Base-by-base conservation (phyloP, 805 yeast genomes). In the Metschnikowia similis region DNA sequence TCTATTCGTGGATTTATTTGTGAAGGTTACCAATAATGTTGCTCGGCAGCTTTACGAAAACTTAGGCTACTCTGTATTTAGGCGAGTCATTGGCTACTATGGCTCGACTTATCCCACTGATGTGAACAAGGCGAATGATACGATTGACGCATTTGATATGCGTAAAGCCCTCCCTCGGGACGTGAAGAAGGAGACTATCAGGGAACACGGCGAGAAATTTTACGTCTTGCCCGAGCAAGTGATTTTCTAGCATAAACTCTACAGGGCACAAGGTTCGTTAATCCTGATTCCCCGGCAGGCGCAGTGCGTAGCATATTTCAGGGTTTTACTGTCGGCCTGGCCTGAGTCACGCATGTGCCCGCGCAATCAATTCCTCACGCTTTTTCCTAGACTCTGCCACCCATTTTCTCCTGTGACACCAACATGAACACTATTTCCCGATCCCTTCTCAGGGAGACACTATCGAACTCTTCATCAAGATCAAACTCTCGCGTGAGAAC, bases 61-160 rank as follows among this genome's bases (percentile, higher is more conserved):
- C 57, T 66, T 94, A 48, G 98, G 97, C 0, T 94, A 91, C 62
- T 75, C 83, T 8, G 88, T 90, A 0, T 94, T 76, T 63, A 70
- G 99, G 66, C 69, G 99, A 47, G 98, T 94, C 4, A 81, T 89
- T 10, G 92, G 92, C 0, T 94, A 94, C 63, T 94, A 94, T 64
- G 89, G 90, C 10, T 60, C 72, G 5, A 70, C 69, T 2, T 72
- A 72, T 49, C 79, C 81, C n/a, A 63, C 67, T 2, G 77, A 77
- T 51, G 65, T 78, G 32, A 78, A 72, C 32, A 70, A 71, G 29
- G 63, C 74, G 8, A 69, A 82, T 55, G 97, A 91, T 66, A 79
- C 76, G 17, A 76, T 80, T 42, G 97, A 92, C 71, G 98, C 97
- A 0, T 91, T 82, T 65, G 96, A 89, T 64, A 87, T 87, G 96